Conservation (phyloP, 805 yeast genomes). For the Saturnispora serradocipensis region DNA sequence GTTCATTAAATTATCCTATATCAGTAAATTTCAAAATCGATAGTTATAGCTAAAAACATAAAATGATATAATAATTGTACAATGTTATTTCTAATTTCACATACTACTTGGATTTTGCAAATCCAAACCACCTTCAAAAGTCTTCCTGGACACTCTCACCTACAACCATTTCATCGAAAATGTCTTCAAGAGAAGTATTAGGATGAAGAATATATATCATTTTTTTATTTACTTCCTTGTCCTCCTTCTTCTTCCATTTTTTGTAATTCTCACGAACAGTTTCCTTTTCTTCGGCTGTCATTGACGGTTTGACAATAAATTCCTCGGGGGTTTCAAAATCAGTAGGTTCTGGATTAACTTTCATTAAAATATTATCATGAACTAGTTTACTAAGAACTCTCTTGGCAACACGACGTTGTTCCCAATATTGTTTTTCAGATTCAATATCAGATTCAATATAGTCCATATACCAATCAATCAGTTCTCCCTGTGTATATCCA, state of each 20-base stretch:
- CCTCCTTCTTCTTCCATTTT: conserved; percentile 15
- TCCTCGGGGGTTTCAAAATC: conserved; percentile 33
- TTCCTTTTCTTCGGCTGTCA: conserved; percentile 18
- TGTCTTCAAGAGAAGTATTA: conserved; percentile 70
- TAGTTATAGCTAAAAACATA: not conserved
- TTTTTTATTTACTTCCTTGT: conserved; percentile 21
- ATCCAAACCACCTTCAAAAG: not conserved
- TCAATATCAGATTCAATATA: conserved; percentile 63
- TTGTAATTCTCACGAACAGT: conserved; percentile 12
- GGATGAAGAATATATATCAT: conserved; percentile 60
- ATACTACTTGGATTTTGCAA: not conserved
- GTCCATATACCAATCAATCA: conserved; percentile 74
- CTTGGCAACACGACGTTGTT: conserved; percentile 59
- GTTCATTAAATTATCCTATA: not conserved
- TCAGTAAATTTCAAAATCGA: not conserved
- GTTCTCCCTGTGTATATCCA: conserved; percentile 59
- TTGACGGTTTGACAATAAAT: conserved; percentile 15
- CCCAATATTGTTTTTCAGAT: conserved; percentile 60
- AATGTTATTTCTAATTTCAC: not conserved
- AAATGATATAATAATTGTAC: not conserved
- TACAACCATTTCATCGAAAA: conserved; percentile 33
- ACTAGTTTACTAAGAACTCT: conserved; percentile 80
- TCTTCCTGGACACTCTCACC: conserved; percentile 14
- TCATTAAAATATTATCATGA: conserved; percentile 76
- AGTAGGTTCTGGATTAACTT: conserved; percentile 31